These are phyloP conservation scores for Cystobasidiaceae sp. DNA, from an alignment of 1,284 basidiomycete genomes.

Conservation along the genomic window DNA sequence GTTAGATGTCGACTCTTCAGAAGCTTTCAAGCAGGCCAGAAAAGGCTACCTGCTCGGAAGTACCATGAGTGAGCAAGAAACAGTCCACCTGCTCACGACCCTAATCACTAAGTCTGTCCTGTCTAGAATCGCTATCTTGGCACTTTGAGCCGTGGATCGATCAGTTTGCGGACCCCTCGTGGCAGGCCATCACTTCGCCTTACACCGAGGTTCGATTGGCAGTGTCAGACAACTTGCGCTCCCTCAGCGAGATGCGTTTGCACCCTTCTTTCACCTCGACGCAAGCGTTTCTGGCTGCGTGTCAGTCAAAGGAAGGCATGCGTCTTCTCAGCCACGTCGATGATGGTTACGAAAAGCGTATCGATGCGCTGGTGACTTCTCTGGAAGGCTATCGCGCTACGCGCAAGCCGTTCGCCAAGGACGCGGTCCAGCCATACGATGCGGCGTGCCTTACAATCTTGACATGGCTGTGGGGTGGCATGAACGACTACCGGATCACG, in stretches of 20 bases:
- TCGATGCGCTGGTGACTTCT: conserved; percentile 49
- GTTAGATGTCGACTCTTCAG: conserved; percentile 39
- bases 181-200: conserved; percentile 57
- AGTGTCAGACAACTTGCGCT: conserved; percentile 47
- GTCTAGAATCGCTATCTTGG: conserved; percentile 55
- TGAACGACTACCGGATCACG: conserved; percentile 41
- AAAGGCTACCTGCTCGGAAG: conserved; percentile 45
- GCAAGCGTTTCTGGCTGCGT: conserved; percentile 61
- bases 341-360: conserved; percentile 51
- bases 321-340: conserved; percentile 70
- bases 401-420: conserved; percentile 47
- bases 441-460: conserved; percentile 72
- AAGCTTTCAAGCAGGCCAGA: conserved; percentile 43
- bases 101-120: no score
- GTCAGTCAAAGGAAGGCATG: conserved; percentile 52
- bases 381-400: conserved; percentile 43
- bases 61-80: conserved; percentile 46
- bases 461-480: conserved; percentile 67
- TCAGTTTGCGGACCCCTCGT: conserved; percentile 64
- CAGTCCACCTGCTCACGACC: background rate
- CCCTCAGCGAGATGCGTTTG: conserved; percentile 48
- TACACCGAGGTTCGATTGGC: conserved; percentile 47
- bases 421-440: conserved; percentile 67
- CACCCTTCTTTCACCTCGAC: conserved; percentile 69
- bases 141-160: conserved; percentile 66